Evolutionary conservation across 768 basidiomycete species (phyloP).

Genomic region (Phanerodontia chrysosporium): DNA sequence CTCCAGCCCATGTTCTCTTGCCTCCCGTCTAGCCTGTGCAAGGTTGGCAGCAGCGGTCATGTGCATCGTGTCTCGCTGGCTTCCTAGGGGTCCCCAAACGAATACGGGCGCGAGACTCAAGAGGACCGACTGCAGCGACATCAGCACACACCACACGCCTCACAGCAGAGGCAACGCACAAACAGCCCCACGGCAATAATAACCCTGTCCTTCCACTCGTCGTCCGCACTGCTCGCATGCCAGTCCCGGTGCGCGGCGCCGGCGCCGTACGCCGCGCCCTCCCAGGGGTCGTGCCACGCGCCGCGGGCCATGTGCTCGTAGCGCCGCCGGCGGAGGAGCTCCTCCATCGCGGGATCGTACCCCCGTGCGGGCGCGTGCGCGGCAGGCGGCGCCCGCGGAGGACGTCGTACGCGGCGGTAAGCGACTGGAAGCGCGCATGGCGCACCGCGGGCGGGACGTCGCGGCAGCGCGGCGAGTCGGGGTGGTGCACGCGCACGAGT

Average conservation of each 20-base stretch:
- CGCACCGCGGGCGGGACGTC: slow-evolving; percentile 39
- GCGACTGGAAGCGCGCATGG: slow-evolving; percentile 59
- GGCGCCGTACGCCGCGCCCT: neutral
- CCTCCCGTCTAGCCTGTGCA: slow-evolving; percentile 54
- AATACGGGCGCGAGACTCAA: slow-evolving; percentile 42
- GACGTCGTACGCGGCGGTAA: slow-evolving; percentile 60
- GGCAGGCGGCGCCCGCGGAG: slow-evolving; percentile 37
- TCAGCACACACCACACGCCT: no score
- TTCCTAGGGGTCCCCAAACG: slow-evolving; percentile 24
- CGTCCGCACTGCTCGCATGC: slow-evolving; percentile 35
- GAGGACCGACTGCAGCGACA: slow-evolving; percentile 35
- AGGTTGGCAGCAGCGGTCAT: slow-evolving; percentile 52
- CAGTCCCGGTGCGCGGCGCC: neutral
- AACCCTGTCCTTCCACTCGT: slow-evolving; percentile 48
- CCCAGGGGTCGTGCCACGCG: slow-evolving; percentile 20
- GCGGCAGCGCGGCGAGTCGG: slow-evolving; percentile 51
- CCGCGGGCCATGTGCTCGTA: slow-evolving; percentile 29
- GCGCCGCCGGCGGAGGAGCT: slow-evolving; percentile 47
- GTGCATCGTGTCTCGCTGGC: slow-evolving; percentile 40
- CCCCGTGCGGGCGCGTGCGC: slow-evolving; percentile 1
- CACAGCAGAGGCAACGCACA: slow-evolving; percentile 31
- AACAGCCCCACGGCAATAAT: slow-evolving; percentile 45
- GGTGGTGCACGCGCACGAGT: slow-evolving; percentile 67
- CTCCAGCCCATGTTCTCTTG: slow-evolving; percentile 49
- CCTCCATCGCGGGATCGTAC: slow-evolving; percentile 42